A percentile compares a stretch with the other conserved stretches of the same genome.
Evolutionary conservation across 2,329 filamentous ascomycete genomes (phyloP).

Genomic region (Phyllosticta citribraziliensis): DNA sequence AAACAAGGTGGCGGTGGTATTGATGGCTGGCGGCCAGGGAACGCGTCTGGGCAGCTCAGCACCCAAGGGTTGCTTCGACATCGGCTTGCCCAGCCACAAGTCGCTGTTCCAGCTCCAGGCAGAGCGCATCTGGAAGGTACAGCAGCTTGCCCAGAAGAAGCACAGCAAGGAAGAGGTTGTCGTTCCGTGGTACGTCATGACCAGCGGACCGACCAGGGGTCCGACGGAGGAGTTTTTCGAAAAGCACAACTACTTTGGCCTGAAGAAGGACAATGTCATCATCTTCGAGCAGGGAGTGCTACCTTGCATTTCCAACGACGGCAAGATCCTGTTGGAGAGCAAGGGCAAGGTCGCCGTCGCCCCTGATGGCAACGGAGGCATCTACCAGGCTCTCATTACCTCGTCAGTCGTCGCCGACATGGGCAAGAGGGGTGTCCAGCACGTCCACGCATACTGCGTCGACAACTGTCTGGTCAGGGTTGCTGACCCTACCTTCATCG

Average conservation of each 20-base stretch:
- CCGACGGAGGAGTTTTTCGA: slow-evolving; percentile 92
- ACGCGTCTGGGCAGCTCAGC: slow-evolving; percentile 89
- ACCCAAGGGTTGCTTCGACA: slow-evolving; percentile 96
- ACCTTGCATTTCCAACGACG: slow-evolving; percentile 93
- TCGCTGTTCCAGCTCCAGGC: slow-evolving; percentile 96
- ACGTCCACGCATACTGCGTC: slow-evolving; percentile 96
- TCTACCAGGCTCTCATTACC: slow-evolving; percentile 83
- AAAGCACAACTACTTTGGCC: slow-evolving; percentile 82
- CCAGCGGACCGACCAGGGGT: slow-evolving; percentile 81
- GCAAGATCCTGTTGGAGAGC: slow-evolving; percentile 88
- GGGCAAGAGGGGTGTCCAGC: slow-evolving; percentile 78
- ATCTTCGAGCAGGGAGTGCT: slow-evolving; percentile 97
- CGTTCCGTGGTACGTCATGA: slow-evolving; percentile 99
- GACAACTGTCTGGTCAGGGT: slow-evolving; percentile 99
- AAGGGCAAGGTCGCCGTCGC: slow-evolving; percentile 89
- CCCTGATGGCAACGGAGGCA: slow-evolving; percentile 91
- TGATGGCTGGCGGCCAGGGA: slow-evolving; percentile 96
- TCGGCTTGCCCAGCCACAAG: slow-evolving; percentile 85
- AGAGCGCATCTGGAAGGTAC: slow-evolving; percentile 80
- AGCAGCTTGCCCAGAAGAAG: slow-evolving; percentile 67
- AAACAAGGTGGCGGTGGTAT: slow-evolving; percentile 71
- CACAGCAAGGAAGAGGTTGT: slow-evolving; percentile 47
- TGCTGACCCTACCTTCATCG: slow-evolving; percentile 92
- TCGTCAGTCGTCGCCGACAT: slow-evolving; percentile 79
- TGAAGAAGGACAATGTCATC: slow-evolving; percentile 73